phyloP scores from a whole-genome alignment of 805 yeast genomes.

The Metschnikowia anglica region DNA sequence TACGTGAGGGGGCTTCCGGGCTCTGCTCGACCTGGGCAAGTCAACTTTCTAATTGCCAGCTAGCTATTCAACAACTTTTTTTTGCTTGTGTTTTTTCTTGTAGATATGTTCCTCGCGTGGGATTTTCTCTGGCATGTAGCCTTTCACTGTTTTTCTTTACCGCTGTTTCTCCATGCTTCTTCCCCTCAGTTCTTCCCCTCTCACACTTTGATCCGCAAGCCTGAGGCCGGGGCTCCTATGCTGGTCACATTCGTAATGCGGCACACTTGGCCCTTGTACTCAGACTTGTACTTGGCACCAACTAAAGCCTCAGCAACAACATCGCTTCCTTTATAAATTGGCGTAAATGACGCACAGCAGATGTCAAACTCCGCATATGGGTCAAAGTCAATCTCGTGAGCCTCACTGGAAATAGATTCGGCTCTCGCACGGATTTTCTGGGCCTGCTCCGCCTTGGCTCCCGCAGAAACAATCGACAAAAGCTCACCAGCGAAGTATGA shows the following conservation, averaged over 20 bases:
- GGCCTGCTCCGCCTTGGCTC: slow-evolving; percentile 87
- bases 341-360: slow-evolving; percentile 84
- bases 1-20: too few species aligned
- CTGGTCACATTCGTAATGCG: slow-evolving; percentile 69
- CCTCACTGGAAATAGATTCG: slow-evolving; percentile 79
- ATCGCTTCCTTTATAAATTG: slow-evolving; percentile 78
- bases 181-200: not conserved
- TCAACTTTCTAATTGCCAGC: too few species aligned
- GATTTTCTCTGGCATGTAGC: not conserved
- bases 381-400: slow-evolving; percentile 87
- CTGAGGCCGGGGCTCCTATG: slow-evolving; percentile 91
- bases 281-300: slow-evolving; percentile 80
- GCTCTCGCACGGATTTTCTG: slow-evolving; percentile 76
- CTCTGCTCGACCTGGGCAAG: too few species aligned
- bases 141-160: not conserved
- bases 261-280: slow-evolving; percentile 78
- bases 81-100: not conserved
- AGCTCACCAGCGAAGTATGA: slow-evolving; percentile 86
- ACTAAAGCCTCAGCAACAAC: slow-evolving; percentile 76
- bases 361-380: slow-evolving; percentile 88
- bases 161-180: too few species aligned
- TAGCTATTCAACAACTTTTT: too few species aligned
- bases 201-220: slow-evolving; percentile 57
- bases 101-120: not conserved
- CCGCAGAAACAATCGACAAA: slow-evolving; percentile 64